phyloP scores from a whole-genome alignment of 768 basidiomycete genomes.

The Thelephora ganbajun region DNA sequence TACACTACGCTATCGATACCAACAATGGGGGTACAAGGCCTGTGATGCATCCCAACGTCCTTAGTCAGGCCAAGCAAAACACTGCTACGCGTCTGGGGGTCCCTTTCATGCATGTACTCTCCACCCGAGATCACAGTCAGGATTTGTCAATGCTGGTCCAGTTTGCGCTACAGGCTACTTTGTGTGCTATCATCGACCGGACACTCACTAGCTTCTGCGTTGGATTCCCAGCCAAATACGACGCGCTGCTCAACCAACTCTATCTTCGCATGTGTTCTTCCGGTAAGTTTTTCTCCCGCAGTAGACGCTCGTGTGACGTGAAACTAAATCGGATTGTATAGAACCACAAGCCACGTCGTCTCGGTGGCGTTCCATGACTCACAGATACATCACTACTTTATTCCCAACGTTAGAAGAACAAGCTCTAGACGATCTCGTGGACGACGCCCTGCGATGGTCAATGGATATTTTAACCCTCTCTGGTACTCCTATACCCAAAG shows the following conservation, averaged over 20 bases:
- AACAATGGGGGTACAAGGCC: slow-evolving; percentile 19
- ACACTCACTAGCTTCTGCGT: slow-evolving; percentile 61
- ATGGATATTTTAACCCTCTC: slow-evolving; percentile 53
- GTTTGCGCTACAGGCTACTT: slow-evolving; percentile 60
- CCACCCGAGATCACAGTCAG: slow-evolving; percentile 53
- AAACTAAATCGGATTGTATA: slow-evolving; percentile 11
- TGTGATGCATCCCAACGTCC: slow-evolving; percentile 24
- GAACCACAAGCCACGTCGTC: slow-evolving; percentile 71
- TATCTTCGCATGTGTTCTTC: slow-evolving; percentile 41
- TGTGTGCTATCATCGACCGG: slow-evolving; percentile 31
- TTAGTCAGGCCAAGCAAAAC: slow-evolving; percentile 45
- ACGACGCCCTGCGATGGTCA: slow-evolving; percentile 62
- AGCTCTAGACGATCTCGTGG: slow-evolving; percentile 57
- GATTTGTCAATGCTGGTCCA: slow-evolving; percentile 61
- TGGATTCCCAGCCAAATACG: slow-evolving; percentile 58
- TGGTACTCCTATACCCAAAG: slow-evolving; percentile 28
- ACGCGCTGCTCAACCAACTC: slow-evolving; percentile 47
- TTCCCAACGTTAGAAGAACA: slow-evolving; percentile 56
- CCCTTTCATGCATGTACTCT: slow-evolving; percentile 44
- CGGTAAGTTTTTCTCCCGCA: slow-evolving; percentile 23
- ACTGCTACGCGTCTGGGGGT: slow-evolving; percentile 43
- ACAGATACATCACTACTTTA: slow-evolving; percentile 50
- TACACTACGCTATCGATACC: slow-evolving; percentile 25
- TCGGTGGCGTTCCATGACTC: slow-evolving; percentile 64
- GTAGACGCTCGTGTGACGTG: background rate